Conservation (phyloP, 257 asterid species). For the Plectranthus barbatus region DNA sequence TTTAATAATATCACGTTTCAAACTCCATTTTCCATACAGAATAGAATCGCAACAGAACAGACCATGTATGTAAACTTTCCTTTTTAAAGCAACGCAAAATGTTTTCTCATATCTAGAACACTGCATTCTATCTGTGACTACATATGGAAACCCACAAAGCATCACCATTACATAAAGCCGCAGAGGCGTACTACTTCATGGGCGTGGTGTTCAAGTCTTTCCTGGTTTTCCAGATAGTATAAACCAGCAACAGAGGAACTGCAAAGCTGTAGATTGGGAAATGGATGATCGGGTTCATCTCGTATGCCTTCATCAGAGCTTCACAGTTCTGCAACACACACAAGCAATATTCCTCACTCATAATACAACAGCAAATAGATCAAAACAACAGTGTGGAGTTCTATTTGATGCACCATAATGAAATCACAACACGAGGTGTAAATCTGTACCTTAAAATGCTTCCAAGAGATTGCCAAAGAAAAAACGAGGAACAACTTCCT, state of each 20-base stretch:
- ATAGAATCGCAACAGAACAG: not conserved
- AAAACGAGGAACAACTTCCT: constrained; percentile 47
- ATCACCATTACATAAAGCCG: not conserved
- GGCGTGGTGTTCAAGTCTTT: constrained; percentile 16
- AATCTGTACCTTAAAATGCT: constrained; percentile 55
- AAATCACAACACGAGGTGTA: no score
- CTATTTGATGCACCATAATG: no score
- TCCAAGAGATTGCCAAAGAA: constrained; percentile 48
- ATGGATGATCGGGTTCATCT: constrained; percentile 70
- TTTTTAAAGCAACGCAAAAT: not conserved
- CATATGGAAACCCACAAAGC: not conserved
- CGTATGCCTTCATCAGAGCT: constrained; percentile 71
- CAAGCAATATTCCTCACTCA: not conserved
- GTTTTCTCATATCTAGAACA: not conserved
- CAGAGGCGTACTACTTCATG: not conserved
- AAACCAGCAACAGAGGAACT: constrained; percentile 60
- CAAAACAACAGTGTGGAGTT: no score
- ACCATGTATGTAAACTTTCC: not conserved
- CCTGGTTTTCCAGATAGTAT: constrained; percentile 57
- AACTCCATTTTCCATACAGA: no score
- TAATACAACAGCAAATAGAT: no score
- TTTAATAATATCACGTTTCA: no score
- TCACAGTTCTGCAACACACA: constrained; percentile 55
- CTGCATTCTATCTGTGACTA: not conserved
- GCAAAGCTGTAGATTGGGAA: constrained; percentile 60